These are phyloP conservation scores for Mucuna pruriens DNA, from an alignment of 306 rosid species.

Conservation along the genomic window DNA sequence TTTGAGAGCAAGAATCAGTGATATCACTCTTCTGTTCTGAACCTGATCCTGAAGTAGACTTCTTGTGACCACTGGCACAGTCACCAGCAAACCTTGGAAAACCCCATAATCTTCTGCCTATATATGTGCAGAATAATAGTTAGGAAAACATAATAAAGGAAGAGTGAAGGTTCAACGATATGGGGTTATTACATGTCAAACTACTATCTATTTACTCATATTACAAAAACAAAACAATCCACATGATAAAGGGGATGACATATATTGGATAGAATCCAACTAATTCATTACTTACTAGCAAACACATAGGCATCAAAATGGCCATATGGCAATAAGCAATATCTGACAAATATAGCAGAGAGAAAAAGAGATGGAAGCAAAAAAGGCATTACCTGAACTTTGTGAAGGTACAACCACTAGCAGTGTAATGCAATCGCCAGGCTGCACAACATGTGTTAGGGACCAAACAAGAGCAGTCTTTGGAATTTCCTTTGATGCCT, in stretches of 20 bases:
- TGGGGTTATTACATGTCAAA: neutral
- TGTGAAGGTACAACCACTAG: conserved; percentile 92
- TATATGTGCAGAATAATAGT: conserved; percentile 25
- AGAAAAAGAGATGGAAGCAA: neutral
- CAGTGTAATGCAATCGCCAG: conserved; percentile 94
- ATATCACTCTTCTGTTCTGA: conserved; percentile 80
- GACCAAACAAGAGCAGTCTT: conserved; percentile 97
- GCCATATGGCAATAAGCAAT: neutral
- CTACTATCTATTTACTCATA: neutral
- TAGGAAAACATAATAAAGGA: neutral
- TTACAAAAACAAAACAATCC: neutral
- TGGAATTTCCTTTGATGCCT: conserved; percentile 92
- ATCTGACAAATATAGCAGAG: neutral
- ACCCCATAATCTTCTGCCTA: conserved; percentile 91
- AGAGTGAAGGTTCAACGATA: neutral
- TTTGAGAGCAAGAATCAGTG: conserved; percentile 91
- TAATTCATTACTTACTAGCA: neutral
- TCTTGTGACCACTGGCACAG: conserved; percentile 75
- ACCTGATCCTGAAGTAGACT: conserved; percentile 58
- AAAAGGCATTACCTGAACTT: conserved; percentile 65
- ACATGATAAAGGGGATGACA: neutral
- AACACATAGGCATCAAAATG: conserved; percentile 4
- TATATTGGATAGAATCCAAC: neutral
- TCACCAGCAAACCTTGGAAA: conserved; percentile 96
- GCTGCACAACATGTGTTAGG: conserved; percentile 96